Evolutionary conservation across 2,329 filamentous ascomycete species (phyloP), one percentile per base, ranked within the genome.

Genomic region (Trichoderma hamatum): DNA sequence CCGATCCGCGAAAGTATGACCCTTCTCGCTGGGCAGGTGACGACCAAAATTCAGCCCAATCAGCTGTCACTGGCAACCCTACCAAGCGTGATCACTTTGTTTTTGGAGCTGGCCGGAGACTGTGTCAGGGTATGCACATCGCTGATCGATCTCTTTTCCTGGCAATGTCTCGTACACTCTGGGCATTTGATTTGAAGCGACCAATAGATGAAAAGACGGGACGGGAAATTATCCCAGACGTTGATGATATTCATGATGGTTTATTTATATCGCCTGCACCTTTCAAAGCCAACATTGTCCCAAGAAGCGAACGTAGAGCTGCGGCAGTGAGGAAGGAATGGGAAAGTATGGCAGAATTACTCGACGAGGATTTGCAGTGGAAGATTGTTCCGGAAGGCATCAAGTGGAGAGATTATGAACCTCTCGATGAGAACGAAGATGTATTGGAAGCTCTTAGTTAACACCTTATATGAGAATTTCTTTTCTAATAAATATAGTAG

Each of bases 101-200:
- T 16, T 80, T 78, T 32, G 78, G 77, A 0, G 79, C 74, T 46
- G 78, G 78, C 2, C 74, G 78, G 0, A 72, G 78, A 10, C 71
- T 76, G 16, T 80, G 78, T 55, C 74, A 77, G 0, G 78, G 78
- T 0, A 71, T 73, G 3, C 72, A 74, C 26, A 71, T 80, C 5
- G 75, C 75, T 0, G 71, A 75, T 51, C 51, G 72, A 2, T 72
- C 73, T 11, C 21, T 78, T 6, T 80, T 74, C 68, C 62, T 80
- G n/a, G 77, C 62, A 2, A 70, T 78, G 16, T 82, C 78, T 0
- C 82, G 82, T 51, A 75, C 78, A 0, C 75, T 88, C 3, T 77
- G 84, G 0, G 82, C 81, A 0, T 86, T 86, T 66, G 74, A 79
- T 10, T 76, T 85, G 5, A 68, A 82, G 58, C 64, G 65, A 32